Conservation (phyloP, 805 yeast genomes). For the Kazachstania bromeliacearum region DNA sequence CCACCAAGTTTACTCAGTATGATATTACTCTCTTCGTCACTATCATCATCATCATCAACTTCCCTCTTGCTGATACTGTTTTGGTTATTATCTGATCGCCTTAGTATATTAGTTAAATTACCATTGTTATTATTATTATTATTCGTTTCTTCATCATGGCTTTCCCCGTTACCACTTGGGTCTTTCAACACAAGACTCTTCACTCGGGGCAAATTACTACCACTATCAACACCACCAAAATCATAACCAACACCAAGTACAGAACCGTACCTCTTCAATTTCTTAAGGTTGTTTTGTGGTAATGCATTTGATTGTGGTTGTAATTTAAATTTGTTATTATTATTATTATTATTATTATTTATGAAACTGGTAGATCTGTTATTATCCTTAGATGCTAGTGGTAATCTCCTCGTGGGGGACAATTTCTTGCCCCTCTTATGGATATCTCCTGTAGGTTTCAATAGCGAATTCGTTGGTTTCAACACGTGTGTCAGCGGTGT, state of each 20-base stretch:
- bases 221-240: neutral
- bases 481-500: too few relatives aligned
- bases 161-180: constrained; percentile 7
- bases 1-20: neutral
- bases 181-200: constrained; percentile 27
- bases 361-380: constrained; percentile 14
- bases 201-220: constrained; percentile 18
- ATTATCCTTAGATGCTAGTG: constrained; percentile 27
- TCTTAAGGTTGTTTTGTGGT: too few relatives aligned
- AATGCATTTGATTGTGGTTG: too few relatives aligned
- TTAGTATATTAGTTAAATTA: too few relatives aligned
- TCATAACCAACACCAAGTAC: constrained; percentile 12
- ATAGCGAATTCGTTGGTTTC: too few relatives aligned
- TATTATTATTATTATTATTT: too few relatives aligned
- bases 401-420: constrained; percentile 13
- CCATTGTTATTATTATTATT: constrained; percentile 4
- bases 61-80: constrained; percentile 5
- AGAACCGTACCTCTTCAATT: constrained; percentile 29
- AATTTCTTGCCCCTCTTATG: too few relatives aligned
- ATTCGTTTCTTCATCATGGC: constrained; percentile 1
- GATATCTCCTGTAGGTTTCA: too few relatives aligned
- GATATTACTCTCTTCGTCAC: constrained; percentile 12
- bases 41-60: constrained; percentile 10
- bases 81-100: constrained; percentile 12
- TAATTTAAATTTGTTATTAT: too few relatives aligned